These are phyloP conservation scores for Raphidocelis subcapitata DNA, from an alignment of 139 green algal genomes.

Conservation along the genomic window DNA sequence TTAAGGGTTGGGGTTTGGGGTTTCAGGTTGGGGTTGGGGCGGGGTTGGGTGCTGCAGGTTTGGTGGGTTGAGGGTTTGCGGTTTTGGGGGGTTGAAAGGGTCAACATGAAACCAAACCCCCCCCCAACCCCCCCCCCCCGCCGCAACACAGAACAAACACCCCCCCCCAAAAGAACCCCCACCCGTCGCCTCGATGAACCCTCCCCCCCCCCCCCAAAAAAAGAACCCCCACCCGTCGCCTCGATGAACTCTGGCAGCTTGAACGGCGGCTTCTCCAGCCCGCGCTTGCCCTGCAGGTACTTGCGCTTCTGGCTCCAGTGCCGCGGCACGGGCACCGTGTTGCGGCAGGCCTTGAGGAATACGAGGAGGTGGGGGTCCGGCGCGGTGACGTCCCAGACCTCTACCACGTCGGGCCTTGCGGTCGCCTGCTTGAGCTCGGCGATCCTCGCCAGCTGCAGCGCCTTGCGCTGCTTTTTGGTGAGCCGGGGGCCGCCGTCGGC, in stretches of 20 bases:
- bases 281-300: conserved; percentile 96
- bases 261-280: conserved; percentile 98
- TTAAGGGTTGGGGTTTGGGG: too few relatives aligned
- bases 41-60: too few relatives aligned
- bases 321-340: conserved; percentile 90
- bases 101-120: too few relatives aligned
- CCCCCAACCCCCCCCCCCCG: too few relatives aligned
- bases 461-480: conserved; percentile 82
- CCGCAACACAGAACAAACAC: too few relatives aligned
- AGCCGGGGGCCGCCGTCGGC: conserved; percentile 47
- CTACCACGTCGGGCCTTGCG: conserved; percentile 90
- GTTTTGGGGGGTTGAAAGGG: too few relatives aligned
- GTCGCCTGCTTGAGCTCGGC: conserved; percentile 92
- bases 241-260: conserved; percentile 98
- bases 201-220: too few relatives aligned
- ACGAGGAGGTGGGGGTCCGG: conserved; percentile 91
- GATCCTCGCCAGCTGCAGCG: conserved; percentile 76
- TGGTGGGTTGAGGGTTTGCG: too few relatives aligned
- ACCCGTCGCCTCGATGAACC: too few relatives aligned
- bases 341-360: conserved; percentile 89
- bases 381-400: conserved; percentile 97
- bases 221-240: conserved; percentile 23
- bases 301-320: conserved; percentile 99
- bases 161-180: too few relatives aligned
- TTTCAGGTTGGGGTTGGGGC: too few relatives aligned